A percentile compares a stretch with the other conserved stretches of the same genome.
These are phyloP conservation scores for Scenedesmus sp. DNA, from an alignment of 163 green algal species.

Conservation along the genomic window DNA sequence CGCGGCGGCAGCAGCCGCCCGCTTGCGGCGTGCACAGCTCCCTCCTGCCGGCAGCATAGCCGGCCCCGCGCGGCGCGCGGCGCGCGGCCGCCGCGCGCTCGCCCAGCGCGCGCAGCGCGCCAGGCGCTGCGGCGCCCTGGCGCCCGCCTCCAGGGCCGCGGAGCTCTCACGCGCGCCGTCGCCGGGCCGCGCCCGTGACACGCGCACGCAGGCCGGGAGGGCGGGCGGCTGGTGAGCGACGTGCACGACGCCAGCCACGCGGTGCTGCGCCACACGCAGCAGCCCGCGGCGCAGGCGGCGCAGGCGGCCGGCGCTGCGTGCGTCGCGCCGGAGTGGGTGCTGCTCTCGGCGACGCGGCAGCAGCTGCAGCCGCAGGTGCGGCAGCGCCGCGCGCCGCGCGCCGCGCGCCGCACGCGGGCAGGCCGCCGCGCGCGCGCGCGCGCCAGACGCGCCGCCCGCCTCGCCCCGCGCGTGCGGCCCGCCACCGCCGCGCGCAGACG, in stretches of 20 bases:
- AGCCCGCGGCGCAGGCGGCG: neutral
- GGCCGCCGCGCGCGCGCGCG: neutral
- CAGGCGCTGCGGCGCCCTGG: neutral
- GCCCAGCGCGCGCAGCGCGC: neutral
- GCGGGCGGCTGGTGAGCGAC: neutral
- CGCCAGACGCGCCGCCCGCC: neutral
- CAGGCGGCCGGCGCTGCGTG: neutral
- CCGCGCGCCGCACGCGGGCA: neutral
- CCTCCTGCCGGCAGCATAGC: neutral
- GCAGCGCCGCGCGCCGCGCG: neutral
- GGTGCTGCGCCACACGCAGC: constrained; percentile 37
- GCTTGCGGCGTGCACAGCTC: neutral
- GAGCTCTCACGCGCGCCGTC: neutral
- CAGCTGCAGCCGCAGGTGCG: constrained; percentile 19
- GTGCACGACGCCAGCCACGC: constrained; percentile 15
- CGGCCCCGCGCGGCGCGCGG: neutral
- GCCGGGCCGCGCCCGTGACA: neutral
- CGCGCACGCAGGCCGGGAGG: constrained; percentile 10
- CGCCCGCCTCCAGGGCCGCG: neutral
- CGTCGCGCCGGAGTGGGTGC: constrained; percentile 31
- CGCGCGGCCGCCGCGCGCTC: neutral
- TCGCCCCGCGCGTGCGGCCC: neutral
- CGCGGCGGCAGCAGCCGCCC: neutral
- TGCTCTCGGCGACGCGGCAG: constrained; percentile 10
- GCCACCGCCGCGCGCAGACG: neutral